Base-by-base conservation (phyloP, 768 basidiomycete species). In the Tephrocybe sp. region DNA sequence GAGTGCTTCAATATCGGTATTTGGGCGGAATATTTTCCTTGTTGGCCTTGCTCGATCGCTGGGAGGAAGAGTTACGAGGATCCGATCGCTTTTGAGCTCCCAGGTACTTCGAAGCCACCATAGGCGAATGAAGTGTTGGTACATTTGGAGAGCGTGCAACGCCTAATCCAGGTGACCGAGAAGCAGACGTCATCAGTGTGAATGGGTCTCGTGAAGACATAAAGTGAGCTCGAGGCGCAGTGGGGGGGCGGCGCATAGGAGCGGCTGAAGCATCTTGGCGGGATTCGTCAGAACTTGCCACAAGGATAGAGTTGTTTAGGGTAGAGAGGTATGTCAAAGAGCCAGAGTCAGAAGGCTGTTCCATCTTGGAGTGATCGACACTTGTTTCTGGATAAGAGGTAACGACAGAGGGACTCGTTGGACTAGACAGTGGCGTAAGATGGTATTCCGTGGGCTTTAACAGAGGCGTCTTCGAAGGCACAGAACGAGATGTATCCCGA, bases 1-100 rank as follows among this genome's bases (percentile, higher is more conserved):
- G 7, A 16, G 34, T 13, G 19, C 18, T 24, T 49, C 40, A 49
- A 12, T 15, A 30, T 31, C 31, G 28, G 37, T 26, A 22, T 15
- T 22, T 41, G 24, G 40, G 48, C 13, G 32, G 48, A 11, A 49
- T 35, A 16, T 49, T 49, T 16, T 42, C 48, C 35, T 49, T 49
- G 34, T 49, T 42, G 25, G 48, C 48, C 19, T 15, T 27, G 40
- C 32, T 42, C 2, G 40, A 49, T 36, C 40, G 22, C 24, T 27
- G 39, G 13, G 32, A 27, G 6, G 30, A 25, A 5, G 9, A 24
- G n/a, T n/a, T n/a, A n/a, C n/a, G n/a, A n/a, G n/a, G n/a, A 16
- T 24, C 15, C 6, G 9, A 18, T 21, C 21, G 11, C 12, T 11
- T 35, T 28, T 35, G 25, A 4, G 13, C 18, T 40, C 21, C 16